Percentiles rank a stretch among this genome's conserved stretches.
These are phyloP conservation scores for Globisporangium mamillatum DNA, from an alignment of 352 stramenopile species.

Conservation along the genomic window DNA sequence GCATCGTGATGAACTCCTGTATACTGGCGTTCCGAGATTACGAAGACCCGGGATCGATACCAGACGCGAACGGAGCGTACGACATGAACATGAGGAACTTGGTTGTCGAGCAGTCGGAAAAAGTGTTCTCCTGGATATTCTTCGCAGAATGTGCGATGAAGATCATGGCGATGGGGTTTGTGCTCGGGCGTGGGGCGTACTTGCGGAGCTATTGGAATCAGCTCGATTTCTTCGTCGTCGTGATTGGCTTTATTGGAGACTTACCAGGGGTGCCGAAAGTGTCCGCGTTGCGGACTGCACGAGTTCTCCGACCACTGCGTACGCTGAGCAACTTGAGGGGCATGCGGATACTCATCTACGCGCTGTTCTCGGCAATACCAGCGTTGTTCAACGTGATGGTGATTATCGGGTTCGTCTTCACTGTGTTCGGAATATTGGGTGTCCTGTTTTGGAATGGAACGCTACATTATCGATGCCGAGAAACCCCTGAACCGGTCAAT, in stretches of 20 bases:
- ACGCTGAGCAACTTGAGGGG: constrained; percentile 46
- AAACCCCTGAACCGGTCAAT: constrained; percentile 49
- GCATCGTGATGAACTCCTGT: constrained; percentile 67
- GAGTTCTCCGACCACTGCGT: constrained; percentile 60
- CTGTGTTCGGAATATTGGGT: constrained; percentile 68
- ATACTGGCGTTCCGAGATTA: constrained; percentile 65
- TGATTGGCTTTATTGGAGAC: constrained; percentile 38
- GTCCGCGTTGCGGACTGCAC: constrained; percentile 29
- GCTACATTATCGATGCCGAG: constrained; percentile 45
- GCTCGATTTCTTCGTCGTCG: constrained; percentile 86
- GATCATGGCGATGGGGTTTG: constrained; percentile 73
- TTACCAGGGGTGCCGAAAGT: constrained; percentile 39
- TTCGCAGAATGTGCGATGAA: constrained; percentile 75
- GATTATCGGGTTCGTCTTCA: constrained; percentile 64
- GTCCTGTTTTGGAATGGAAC: constrained; percentile 58
- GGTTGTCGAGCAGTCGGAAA: constrained; percentile 39
- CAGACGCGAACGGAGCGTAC: constrained; percentile 24
- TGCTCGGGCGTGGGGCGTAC: constrained; percentile 54
- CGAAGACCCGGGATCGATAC: constrained; percentile 30
- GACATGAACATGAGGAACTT: constrained; percentile 30
- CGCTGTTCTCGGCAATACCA: constrained; percentile 53
- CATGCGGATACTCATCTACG: constrained; percentile 52
- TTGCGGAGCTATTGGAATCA: constrained; percentile 78
- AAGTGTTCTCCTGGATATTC: constrained; percentile 61
- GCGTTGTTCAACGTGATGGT: constrained; percentile 68